Evolutionary conservation across 2,329 filamentous ascomycete genomes (phyloP), one percentile per base, ranked within the genome.

Genomic region (Chalaropsis ovoidea): DNA sequence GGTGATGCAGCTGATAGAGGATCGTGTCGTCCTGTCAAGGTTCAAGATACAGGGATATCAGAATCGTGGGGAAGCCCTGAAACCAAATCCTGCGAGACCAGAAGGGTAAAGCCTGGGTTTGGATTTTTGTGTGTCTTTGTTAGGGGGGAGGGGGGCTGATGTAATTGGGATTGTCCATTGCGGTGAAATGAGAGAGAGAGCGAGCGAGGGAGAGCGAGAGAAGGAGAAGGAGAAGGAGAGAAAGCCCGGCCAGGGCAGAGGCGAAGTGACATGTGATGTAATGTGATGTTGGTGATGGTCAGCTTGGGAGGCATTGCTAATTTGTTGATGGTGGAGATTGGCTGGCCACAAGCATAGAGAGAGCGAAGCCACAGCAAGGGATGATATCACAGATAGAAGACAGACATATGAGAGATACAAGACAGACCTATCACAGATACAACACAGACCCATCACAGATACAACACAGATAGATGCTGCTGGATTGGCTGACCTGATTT

Each of bases 1-100:
- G 13, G 52, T 56, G 52, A 56, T 56, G 8, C 52, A n/a, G 15
- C 24, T 17, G 52, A 31, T 49, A 49, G 17, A 49, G 19, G 47
- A 49, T 56, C 13, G 22, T 15, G 27, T 56, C 24, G 4, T 35
- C 8, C n/a, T 5, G 52, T 35, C 52, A 56, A 31, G 24, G 52
- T 22, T 49, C 47, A 19, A 1, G n/a, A 24, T 49, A 24, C 47
- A 49, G 52, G 27, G 22, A 31, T 56, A n/a, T 7, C 1, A 27
- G 31, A 56, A 56, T 56, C 52, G 52, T 56, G 52, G 52, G 52
- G 52, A 56, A 56, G 15, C 10, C 52, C 24, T 56, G 27, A 31
- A 31, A 56, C 52, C 19, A 17, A 31, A 56, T 56, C 52, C 52
- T 56, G 24, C 52, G 22, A 15, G 5, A 35, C 13, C 11, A 43